Percentiles rank a stretch among this genome's conserved stretches.
Conservation (phyloP, 768 basidiomycete genomes). For the Gautieria morchelliformis region DNA sequence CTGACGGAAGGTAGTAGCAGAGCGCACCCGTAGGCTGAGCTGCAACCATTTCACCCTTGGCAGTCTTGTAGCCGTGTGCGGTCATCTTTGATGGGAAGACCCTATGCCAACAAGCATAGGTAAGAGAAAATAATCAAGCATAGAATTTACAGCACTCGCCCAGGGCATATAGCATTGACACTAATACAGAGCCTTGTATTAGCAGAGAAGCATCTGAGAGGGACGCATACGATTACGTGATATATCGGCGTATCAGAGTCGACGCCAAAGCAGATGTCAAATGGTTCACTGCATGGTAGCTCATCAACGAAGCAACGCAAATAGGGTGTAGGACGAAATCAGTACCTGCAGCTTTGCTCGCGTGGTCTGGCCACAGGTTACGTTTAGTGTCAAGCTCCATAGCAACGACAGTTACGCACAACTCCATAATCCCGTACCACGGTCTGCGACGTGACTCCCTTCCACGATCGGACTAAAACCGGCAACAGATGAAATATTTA, state of each 20-base stretch:
- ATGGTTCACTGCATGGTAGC: constrained; percentile 49
- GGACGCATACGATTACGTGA: constrained; percentile 43
- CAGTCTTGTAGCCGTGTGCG: constrained; percentile 49
- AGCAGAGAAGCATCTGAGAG: background rate
- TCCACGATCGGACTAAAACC: constrained; percentile 46
- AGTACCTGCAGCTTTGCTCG: constrained; percentile 74
- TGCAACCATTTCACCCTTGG: constrained; percentile 40
- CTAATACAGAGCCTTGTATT: constrained; percentile 26
- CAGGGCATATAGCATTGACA: constrained; percentile 78
- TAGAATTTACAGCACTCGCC: constrained; percentile 32
- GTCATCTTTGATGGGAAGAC: constrained; percentile 85
- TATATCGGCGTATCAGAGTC: constrained; percentile 46
- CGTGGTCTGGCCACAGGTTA: constrained; percentile 41
- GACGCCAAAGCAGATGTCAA: constrained; percentile 64
- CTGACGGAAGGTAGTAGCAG: background rate
- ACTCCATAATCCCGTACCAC: constrained; percentile 64
- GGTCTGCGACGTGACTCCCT: constrained; percentile 35
- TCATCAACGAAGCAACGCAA: background rate
- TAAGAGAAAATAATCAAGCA: background rate
- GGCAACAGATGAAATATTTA: constrained; percentile 73
- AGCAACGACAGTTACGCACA: constrained; percentile 38
- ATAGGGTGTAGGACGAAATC: background rate
- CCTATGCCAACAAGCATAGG: constrained; percentile 22
- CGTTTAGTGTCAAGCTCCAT: background rate
- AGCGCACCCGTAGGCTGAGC: constrained; percentile 55